Evolutionary conservation across 1,284 basidiomycete genomes (phyloP), one percentile per base, ranked within the genome.

Genomic region (Boletellus deceptivus): DNA sequence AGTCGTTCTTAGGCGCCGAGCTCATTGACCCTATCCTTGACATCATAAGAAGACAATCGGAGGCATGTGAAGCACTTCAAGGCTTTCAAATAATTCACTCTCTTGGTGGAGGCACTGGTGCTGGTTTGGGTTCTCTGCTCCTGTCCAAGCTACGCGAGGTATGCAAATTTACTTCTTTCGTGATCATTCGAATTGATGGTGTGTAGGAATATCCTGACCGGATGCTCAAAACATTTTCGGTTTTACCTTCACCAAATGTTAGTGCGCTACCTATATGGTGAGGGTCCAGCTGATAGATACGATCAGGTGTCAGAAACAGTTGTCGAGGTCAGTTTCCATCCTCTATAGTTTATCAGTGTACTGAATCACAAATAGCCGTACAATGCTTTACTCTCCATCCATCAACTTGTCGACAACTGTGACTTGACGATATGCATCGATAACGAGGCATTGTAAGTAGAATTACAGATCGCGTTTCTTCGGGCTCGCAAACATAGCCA

Each of bases 71-170:
- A 53, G 82, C 87, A 25, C 77, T 98, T 42, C 95, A 98, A 74
- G 95, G 95, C 6, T 98, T 98, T 71, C 95, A 98, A 67, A 72
- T 98, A 52, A 74, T 93, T 25, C 95, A 98, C 65, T 96, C 93
- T 17, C 80, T 98, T 24, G 95, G 95, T 54, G 95, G 95, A 66
- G 95, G 95, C 50, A 95, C 91, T 4, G 93, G 93, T 43, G 85
- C 93, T 27, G 93, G 93, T 45, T 72, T 96, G 39, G 93, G 93
- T 49, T 86, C 86, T 40, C 73, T 96, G 42, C 73, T 96, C 46
- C 71, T 96, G 36, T 85, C 86, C 46, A 95, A 95, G 70, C 75
- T 95, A 58, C 80, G 91, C 56, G 93, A 96, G 73, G 85, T 79
- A 53, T 45, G 69, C 9, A 11, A 42, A 13, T 8, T 8, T 18